These are phyloP conservation scores for Aristolochia californica DNA, from an alignment of 164 flowering plant species.

Conservation along the genomic window DNA sequence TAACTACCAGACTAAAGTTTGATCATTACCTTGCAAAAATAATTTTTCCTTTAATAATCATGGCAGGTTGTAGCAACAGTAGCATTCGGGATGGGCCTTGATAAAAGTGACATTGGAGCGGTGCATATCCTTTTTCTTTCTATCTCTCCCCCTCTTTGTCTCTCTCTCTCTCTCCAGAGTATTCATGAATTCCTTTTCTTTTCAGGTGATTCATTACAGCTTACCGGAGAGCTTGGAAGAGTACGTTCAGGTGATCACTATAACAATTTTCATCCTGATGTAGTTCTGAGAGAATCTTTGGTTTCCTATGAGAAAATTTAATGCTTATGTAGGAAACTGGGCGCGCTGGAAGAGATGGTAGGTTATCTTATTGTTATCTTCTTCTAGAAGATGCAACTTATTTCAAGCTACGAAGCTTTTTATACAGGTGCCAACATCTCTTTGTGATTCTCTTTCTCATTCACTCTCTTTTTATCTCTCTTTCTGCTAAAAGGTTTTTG, in stretches of 20 bases:
- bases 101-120: slow-evolving; percentile 90
- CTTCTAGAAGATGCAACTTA: slow-evolving; percentile 63
- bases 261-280: slow-evolving; percentile 1
- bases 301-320: neutral
- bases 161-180: neutral
- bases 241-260: slow-evolving; percentile 74
- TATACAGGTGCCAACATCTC: slow-evolving; percentile 42
- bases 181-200: slow-evolving; percentile 5
- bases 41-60: too few relatives aligned
- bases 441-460: neutral
- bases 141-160: neutral
- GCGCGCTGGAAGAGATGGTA: slow-evolving; percentile 94
- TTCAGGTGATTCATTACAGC: slow-evolving; percentile 89
- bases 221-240: slow-evolving; percentile 96
- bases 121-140: slow-evolving; percentile 32
- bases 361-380: slow-evolving; percentile 77
- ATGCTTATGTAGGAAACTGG: slow-evolving; percentile 65
- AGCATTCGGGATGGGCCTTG: slow-evolving; percentile 99
- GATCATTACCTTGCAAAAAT: neutral
- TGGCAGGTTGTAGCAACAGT: slow-evolving; percentile 94
- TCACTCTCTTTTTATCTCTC: neutral
- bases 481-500: neutral
- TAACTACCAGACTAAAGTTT: slow-evolving; percentile 1
- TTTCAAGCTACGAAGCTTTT: slow-evolving; percentile 70
- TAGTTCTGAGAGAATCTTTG: neutral